A percentile compares a stretch with the other conserved stretches of the same genome.
phyloP scores from a whole-genome alignment of 441 rosid species.

The Pelargonium fulgidum region DNA sequence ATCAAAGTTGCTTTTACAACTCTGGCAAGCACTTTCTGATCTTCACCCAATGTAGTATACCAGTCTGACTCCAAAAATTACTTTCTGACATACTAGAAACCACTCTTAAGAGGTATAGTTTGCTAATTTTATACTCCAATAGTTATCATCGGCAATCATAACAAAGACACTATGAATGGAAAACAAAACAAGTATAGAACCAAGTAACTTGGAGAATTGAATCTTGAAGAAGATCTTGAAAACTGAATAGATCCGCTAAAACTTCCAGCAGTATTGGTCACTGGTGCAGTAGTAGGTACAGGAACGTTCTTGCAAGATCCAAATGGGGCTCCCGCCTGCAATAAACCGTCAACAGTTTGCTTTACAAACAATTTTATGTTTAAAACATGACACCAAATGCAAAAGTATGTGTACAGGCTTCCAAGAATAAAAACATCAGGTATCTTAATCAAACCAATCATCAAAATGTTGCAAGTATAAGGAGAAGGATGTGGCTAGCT shows the following conservation, averaged over 20 bases:
- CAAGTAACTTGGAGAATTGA: constrained; percentile 28
- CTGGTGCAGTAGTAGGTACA: constrained; percentile 42
- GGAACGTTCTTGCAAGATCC: constrained; percentile 73
- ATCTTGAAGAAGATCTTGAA: constrained; percentile 46
- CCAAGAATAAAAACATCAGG: not conserved
- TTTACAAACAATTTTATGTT: not conserved
- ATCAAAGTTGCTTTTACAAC: constrained; percentile 15
- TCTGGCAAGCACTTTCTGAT: constrained; percentile 25
- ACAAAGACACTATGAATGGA: constrained; percentile 35
- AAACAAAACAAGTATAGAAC: constrained; percentile 33
- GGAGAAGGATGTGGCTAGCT: not conserved
- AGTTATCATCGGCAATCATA: constrained; percentile 20
- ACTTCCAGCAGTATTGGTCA: constrained; percentile 46
- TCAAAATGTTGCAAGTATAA: not conserved
- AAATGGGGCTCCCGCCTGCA: constrained; percentile 74
- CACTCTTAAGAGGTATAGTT: constrained; percentile 18
- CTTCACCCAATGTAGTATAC: constrained; percentile 23
- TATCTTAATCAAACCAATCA: not conserved
- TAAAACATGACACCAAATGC: not conserved
- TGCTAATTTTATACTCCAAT: constrained; percentile 19
- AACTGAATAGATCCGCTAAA: constrained; percentile 86
- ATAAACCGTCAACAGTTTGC: constrained; percentile 18
- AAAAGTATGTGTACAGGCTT: not conserved
- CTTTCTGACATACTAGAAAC: constrained; percentile 19
- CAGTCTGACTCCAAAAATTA: constrained; percentile 23